These are phyloP conservation scores for Turnera subulata DNA, from an alignment of 345 rosid genomes.

Conservation along the genomic window DNA sequence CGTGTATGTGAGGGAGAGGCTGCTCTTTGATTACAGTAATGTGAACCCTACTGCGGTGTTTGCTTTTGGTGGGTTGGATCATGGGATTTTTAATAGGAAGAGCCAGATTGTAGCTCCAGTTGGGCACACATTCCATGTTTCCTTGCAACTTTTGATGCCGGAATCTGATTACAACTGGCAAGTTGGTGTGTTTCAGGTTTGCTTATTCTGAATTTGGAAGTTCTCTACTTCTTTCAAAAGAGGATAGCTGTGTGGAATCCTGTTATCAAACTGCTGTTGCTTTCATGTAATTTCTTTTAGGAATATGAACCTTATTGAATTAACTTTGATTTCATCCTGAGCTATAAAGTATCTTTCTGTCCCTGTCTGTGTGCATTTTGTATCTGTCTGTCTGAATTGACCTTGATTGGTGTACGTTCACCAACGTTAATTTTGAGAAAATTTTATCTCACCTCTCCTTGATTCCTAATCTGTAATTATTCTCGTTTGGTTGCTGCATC, in stretches of 20 bases:
- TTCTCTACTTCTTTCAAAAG: background rate
- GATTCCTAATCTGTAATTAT: background rate
- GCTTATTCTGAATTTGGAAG: background rate
- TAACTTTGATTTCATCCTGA: background rate
- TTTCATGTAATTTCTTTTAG: background rate
- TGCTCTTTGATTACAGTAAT: slow-evolving; percentile 66
- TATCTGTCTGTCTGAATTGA: background rate
- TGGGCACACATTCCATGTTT: slow-evolving; percentile 56
- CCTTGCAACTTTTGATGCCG: slow-evolving; percentile 60
- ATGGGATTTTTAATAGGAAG: slow-evolving; percentile 3
- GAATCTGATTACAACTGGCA: slow-evolving; percentile 68
- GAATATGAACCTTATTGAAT: too few relatives aligned
- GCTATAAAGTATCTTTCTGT: background rate
- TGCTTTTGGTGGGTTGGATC: slow-evolving; percentile 10
- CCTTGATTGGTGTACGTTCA: background rate
- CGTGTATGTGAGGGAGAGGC: slow-evolving; percentile 42
- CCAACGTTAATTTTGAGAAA: background rate
- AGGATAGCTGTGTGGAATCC: background rate
- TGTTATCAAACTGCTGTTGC: background rate
- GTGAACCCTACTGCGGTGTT: slow-evolving; percentile 54
- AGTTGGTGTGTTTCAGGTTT: slow-evolving; percentile 72
- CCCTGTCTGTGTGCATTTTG: too few relatives aligned
- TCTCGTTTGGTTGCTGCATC: slow-evolving; percentile 6
- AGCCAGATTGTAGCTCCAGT: slow-evolving; percentile 37
- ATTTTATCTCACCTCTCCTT: background rate